Conservation (phyloP, 1,139 yeast genomes). For the Saccharomyces hybrid region DNA sequence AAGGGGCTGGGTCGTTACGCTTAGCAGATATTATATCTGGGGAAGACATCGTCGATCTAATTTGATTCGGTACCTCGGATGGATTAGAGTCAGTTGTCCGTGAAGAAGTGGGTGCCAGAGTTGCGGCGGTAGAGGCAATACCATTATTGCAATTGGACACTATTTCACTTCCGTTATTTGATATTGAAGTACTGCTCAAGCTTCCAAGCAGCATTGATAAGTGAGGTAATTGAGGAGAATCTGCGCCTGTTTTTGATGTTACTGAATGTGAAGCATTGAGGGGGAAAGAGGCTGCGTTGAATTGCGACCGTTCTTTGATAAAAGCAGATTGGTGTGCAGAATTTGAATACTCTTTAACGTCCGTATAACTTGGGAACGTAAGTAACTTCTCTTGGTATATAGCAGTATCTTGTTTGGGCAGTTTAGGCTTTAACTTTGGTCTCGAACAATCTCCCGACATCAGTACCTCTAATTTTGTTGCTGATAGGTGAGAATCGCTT, state of each 20-base stretch:
- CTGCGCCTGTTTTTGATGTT: not conserved
- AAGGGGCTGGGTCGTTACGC: slow-evolving; percentile 1
- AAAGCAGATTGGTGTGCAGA: not conserved
- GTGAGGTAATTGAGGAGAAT: slow-evolving; percentile 5
- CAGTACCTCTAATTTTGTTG: not conserved
- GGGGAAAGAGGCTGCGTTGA: not conserved
- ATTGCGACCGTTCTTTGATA: not conserved
- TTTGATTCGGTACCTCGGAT: slow-evolving; percentile 1
- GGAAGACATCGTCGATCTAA: slow-evolving; percentile 4
- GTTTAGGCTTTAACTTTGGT: slow-evolving; percentile 8
- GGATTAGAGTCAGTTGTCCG: not conserved
- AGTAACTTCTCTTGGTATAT: not conserved
- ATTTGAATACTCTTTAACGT: not conserved
- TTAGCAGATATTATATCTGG: slow-evolving; percentile 5
- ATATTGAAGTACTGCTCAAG: not conserved
- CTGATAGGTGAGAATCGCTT: not conserved
- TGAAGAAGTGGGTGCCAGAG: not conserved
- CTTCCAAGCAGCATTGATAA: slow-evolving; percentile 7
- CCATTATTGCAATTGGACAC: not conserved
- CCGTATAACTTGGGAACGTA: not conserved
- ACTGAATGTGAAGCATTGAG: not conserved
- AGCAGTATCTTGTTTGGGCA: not conserved
- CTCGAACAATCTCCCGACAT: slow-evolving; percentile 8
- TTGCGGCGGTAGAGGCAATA: not conserved
- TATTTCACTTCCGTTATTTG: not conserved